Evolutionary conservation across 176 grass and related monocot genomes (phyloP), one percentile per base, ranked within the genome.

Genomic region (Triticum dicoccoides): DNA sequence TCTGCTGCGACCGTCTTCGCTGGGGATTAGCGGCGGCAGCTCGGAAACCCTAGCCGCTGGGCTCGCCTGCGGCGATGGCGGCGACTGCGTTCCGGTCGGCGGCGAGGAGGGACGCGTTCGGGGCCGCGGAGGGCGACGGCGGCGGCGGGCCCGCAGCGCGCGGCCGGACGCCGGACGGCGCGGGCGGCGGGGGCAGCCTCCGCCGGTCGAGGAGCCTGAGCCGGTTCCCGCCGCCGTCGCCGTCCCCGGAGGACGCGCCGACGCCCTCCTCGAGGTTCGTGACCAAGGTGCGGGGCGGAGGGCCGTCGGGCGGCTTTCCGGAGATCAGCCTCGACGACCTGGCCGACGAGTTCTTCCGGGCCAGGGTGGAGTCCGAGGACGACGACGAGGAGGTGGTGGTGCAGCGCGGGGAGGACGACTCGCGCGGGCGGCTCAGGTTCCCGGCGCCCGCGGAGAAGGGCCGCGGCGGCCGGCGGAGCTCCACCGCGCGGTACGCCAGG

Each of bases 261-360:
- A 99, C 92, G 56, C 90, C 94, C 23, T 89, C 89, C 59, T 93
- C 88, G 5, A 86, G 92, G 86, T 99, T 99, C 76, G 90, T 99
- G 1, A 93, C 80, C 82, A 96, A 94, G 92, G 67, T 85, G 76
- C 29, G 93, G 44, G 78, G 74, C 73, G 78, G 80, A 5, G 7
- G 52, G 4, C 24, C 11, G 33, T 15, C 6, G 30, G 85, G 3
- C 35, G 21, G 71, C 0, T 47, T 85, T 3, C 92, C 90, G 29
- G 94, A 93, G 56, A 61, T 97, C 91, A 96, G 97, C 89, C 87
- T 99, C 74, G 97, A 94, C 80, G 97, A 99, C 91, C 92, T 99
- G 37, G 97, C 92, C 8, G 92, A 99, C 33, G 97, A 99, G 86
- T 99, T 99, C 77, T 88, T 99, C 73, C 89, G 89, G 8, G 94